phyloP scores from a whole-genome alignment of 805 yeast species.

The Candida boleticola region DNA sequence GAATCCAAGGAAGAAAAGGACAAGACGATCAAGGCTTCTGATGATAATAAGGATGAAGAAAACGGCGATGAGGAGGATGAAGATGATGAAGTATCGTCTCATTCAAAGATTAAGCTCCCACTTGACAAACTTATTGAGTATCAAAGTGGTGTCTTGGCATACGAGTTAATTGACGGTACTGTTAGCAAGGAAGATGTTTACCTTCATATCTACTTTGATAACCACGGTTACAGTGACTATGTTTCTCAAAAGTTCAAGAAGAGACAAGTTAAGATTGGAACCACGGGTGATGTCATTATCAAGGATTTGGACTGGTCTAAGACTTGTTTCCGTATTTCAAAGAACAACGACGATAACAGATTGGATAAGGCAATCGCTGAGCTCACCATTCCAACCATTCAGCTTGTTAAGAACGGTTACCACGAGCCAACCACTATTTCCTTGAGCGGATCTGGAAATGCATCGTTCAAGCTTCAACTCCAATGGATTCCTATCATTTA shows the following conservation, averaged over 20 bases:
- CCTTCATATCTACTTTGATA: conserved; percentile 77
- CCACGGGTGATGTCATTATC: conserved; percentile 70
- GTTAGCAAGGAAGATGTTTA: conserved; percentile 55
- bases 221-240: conserved; percentile 63
- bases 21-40: conserved; percentile 21
- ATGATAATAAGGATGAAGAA: conserved; percentile 23
- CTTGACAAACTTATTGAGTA: conserved; percentile 56
- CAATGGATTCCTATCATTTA: conserved; percentile 77
- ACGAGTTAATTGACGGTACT: conserved; percentile 59
- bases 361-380: conserved; percentile 60
- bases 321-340: conserved; percentile 58
- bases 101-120: conserved; percentile 45
- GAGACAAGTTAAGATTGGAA: conserved; percentile 28
- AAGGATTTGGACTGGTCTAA: conserved; percentile 77
- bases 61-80: conserved; percentile 31
- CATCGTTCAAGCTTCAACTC: conserved; percentile 55
- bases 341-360: conserved; percentile 53
- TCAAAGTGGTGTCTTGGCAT: conserved; percentile 75
- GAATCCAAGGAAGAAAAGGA: conserved; percentile 25
- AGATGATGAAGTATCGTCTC: conserved; percentile 12
- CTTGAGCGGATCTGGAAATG: conserved; percentile 51
- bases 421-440: conserved; percentile 56
- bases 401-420: conserved; percentile 64
- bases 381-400: conserved; percentile 61
- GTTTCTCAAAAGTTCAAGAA: conserved; percentile 54